Conservation (phyloP, 805 yeast genomes). For the Metschnikowia vanudenii region DNA sequence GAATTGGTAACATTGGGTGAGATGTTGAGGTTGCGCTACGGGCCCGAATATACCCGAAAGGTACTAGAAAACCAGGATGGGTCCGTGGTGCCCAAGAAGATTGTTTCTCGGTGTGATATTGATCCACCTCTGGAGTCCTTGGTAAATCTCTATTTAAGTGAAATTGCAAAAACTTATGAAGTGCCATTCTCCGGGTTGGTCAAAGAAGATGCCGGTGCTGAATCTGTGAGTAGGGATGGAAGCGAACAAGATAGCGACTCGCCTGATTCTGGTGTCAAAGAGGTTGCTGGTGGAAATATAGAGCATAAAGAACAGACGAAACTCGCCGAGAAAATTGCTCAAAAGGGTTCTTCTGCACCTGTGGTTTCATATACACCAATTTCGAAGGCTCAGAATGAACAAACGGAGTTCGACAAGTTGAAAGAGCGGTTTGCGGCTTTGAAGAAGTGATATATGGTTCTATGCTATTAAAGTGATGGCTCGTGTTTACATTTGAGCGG, state of each 20-base stretch:
- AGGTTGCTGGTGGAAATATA: not conserved
- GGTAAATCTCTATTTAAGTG: conserved; percentile 68
- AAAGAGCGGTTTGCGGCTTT: conserved; percentile 77
- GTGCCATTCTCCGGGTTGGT: conserved; percentile 66
- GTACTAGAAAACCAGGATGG: conserved; percentile 51
- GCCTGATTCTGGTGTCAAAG: conserved; percentile 20
- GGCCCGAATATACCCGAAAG: conserved; percentile 59
- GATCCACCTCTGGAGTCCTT: conserved; percentile 65
- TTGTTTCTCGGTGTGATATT: conserved; percentile 58
- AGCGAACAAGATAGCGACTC: conserved; percentile 28
- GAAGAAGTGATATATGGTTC: conserved; percentile 25
- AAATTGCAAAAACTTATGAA: conserved; percentile 76
- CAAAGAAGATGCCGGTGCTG: conserved; percentile 21
- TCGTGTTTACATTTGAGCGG: too few relatives aligned
- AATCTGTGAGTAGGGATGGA: conserved; percentile 25
- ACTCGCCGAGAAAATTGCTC: conserved; percentile 4
- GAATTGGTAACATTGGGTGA: conserved; percentile 66
- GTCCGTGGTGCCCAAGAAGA: conserved; percentile 63
- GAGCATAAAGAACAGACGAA: not conserved
- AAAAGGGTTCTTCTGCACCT: not conserved
- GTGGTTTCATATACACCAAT: conserved; percentile 22
- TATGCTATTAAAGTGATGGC: too few relatives aligned
- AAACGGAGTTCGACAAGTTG: conserved; percentile 58
- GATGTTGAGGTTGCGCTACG: conserved; percentile 58
- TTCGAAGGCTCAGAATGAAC: conserved; percentile 26